phyloP scores from a whole-genome alignment of 1,139 yeast species.

The Magnusiomyces tetraspermus region DNA sequence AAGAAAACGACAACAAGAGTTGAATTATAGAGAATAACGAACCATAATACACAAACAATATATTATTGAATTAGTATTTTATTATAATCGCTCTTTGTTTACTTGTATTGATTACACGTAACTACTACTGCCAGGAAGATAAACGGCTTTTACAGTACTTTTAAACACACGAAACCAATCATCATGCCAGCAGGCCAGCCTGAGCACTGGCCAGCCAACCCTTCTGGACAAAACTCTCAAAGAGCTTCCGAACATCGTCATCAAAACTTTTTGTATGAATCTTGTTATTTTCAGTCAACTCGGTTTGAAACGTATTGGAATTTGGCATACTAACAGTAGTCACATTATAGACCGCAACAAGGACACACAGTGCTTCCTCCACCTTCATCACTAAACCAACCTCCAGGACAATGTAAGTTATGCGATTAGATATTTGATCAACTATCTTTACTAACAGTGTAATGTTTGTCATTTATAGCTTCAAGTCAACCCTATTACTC shows the following conservation, averaged over 20 bases:
- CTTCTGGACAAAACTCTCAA: conserved; percentile 4
- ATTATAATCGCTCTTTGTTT: too few relatives aligned
- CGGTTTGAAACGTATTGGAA: too few relatives aligned
- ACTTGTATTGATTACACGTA: too few relatives aligned
- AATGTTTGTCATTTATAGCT: neutral
- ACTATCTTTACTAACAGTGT: neutral
- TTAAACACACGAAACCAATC: too few relatives aligned
- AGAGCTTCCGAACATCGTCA: conserved; percentile 12
- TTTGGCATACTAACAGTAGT: too few relatives aligned
- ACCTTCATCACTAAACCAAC: conserved; percentile 19
- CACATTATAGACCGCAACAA: conserved; percentile 20
- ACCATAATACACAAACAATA: too few relatives aligned
- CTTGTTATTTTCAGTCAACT: too few relatives aligned
- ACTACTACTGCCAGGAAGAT: too few relatives aligned
- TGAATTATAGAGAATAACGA: too few relatives aligned
- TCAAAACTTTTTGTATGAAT: conserved; percentile 20
- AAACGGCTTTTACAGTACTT: too few relatives aligned
- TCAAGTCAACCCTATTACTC: conserved; percentile 33
- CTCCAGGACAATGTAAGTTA: conserved; percentile 18
- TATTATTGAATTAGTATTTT: too few relatives aligned
- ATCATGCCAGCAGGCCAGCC: conserved; percentile 8
- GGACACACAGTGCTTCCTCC: conserved; percentile 29
- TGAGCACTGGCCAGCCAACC: conserved; percentile 13
- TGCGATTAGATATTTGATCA: neutral
- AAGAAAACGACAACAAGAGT: too few relatives aligned